Evolutionary conservation across 1,284 basidiomycete species (phyloP).

Genomic region (Irpex sp.): DNA sequence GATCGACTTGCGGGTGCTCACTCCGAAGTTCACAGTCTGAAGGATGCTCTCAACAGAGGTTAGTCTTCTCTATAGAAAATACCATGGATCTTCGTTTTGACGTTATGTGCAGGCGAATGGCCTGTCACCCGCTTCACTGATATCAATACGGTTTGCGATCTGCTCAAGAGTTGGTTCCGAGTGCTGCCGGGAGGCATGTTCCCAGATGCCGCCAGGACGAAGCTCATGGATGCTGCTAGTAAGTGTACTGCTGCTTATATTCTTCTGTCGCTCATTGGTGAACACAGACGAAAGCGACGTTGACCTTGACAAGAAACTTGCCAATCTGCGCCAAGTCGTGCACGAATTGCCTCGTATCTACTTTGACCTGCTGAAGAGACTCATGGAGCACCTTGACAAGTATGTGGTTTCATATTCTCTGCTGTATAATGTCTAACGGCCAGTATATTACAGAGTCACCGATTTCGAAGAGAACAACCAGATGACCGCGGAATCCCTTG

Average conservation of each 20-base stretch:
- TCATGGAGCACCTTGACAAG: constrained; percentile 82
- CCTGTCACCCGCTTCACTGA: constrained; percentile 60
- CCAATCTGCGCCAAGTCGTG: constrained; percentile 61
- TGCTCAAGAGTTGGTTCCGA: constrained; percentile 82
- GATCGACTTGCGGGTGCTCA: constrained; percentile 82
- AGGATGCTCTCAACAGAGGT: constrained; percentile 74
- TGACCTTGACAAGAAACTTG: constrained; percentile 57
- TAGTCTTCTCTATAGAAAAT: constrained; percentile 8
- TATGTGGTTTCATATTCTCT: constrained; percentile 27
- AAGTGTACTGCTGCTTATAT: constrained; percentile 20
- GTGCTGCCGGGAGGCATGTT: constrained; percentile 76
- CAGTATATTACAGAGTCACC: constrained; percentile 52
- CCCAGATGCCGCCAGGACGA: constrained; percentile 62
- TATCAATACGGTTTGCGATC: constrained; percentile 76
- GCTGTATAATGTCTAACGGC: constrained; percentile 7
- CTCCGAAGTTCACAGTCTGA: constrained; percentile 62
- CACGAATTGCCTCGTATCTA: constrained; percentile 65
- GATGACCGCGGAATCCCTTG: constrained; percentile 79
- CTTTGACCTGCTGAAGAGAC: constrained; percentile 71
- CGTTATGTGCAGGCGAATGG: constrained; percentile 43
- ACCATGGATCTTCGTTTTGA: neutral
- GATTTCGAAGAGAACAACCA: constrained; percentile 84
- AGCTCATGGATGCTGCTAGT: constrained; percentile 71
- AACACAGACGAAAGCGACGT: constrained; percentile 15
- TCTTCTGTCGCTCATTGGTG: neutral